Evolutionary conservation across 78 protist species (phyloP), one percentile per base, ranked within the genome.

Genomic region (Tieghemostelium lacteum): DNA sequence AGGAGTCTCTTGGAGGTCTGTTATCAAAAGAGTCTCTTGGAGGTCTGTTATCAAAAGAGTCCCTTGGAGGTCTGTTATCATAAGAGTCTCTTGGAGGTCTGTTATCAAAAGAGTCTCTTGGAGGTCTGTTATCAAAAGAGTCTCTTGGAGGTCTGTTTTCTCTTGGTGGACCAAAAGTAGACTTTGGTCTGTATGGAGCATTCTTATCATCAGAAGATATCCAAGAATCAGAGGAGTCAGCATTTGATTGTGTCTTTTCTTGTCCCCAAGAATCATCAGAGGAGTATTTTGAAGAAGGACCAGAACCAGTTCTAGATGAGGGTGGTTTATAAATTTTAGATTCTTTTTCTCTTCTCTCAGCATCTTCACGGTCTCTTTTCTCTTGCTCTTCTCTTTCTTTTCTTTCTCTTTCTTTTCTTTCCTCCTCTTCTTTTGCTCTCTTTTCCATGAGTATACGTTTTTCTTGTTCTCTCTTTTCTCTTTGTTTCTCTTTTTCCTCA

Each of bases 111-210:
- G n/a, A n/a, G n/a, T n/a, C n/a, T n/a, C n/a, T n/a, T n/a, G n/a
- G n/a, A n/a, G n/a, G n/a, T n/a, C n/a, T n/a, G n/a, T n/a, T n/a
- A n/a, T n/a, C n/a, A n/a, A n/a, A n/a, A n/a, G n/a, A n/a, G n/a
- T n/a, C n/a, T n/a, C n/a, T n/a, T n/a, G n/a, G n/a, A 22, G 2
- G 22, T n/a, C 42, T 37, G 31, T 60, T 42, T 42, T 31, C 34
- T 45, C 60, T 39, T 2, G 8, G 26, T 34, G 12, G 42, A 20
- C 1, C 0, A 4, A 20, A 31, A 39, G 29, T 69, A 16, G 76
- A 50, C 28, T 60, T 60, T 71, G 76, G 64, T 39, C 22, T 55
- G 50, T 71, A 71, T 52, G 76, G 76, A 22, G 76, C 76, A 52
- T 71, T 71, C 63, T 71, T 71, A 16, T 6, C 73, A 33, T 24